A percentile compares a stretch with the other conserved stretches of the same genome.
phyloP scores from a whole-genome alignment of 192 early-diverging fungal genomes.

The Gryganskiella cystojenkinii region DNA sequence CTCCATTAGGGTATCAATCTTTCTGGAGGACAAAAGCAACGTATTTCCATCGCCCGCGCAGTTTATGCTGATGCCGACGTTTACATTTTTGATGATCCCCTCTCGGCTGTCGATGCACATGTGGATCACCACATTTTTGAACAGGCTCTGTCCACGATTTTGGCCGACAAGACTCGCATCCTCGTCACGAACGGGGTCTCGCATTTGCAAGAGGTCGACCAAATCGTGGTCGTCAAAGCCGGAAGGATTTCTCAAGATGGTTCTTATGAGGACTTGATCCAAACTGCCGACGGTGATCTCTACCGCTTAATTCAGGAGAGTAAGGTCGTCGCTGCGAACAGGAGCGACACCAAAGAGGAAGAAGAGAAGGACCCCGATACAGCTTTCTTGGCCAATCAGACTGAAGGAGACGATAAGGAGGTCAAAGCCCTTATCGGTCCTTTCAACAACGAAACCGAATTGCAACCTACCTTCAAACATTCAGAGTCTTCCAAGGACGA shows the following conservation, averaged over 20 bases:
- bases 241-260: constrained; percentile 75
- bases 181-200: constrained; percentile 84
- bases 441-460: not conserved
- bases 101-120: constrained; percentile 70
- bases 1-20: constrained; percentile 78
- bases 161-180: constrained; percentile 77
- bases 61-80: constrained; percentile 85
- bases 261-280: constrained; percentile 69
- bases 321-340: constrained; percentile 1
- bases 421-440: not conserved
- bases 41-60: constrained; percentile 69
- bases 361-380: not conserved
- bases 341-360: constrained; percentile 7
- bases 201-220: constrained; percentile 71
- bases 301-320: constrained; percentile 62
- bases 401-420: not conserved
- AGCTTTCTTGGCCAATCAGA: not conserved
- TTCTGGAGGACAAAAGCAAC: constrained; percentile 80
- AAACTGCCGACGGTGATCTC: constrained; percentile 58
- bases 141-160: constrained; percentile 35
- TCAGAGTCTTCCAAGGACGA: constrained; percentile 1
- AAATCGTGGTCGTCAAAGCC: constrained; percentile 71
- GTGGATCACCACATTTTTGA: constrained; percentile 63
- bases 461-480: not conserved
- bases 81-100: constrained; percentile 56